Evolutionary conservation across 208 protist genomes (phyloP), one percentile per base, ranked within the genome.

Genomic region (Strigomonas culicis): DNA sequence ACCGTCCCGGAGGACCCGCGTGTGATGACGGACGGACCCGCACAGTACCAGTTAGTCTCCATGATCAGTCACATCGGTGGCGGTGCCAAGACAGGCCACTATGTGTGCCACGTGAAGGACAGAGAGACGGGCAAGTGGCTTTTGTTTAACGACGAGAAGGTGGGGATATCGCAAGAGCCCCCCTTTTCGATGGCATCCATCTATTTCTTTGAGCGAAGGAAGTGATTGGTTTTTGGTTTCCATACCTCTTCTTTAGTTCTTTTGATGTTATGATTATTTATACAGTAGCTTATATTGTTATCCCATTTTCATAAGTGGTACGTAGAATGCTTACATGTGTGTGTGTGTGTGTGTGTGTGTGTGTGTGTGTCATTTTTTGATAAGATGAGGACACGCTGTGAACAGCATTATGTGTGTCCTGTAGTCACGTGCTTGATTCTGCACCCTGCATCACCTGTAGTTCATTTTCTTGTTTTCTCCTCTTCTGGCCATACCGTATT

Each of bases 91-190:
- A 82, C 71, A 15, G 94, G 94, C 27, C 94, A 97, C 64, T 97
- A 97, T 69, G 90, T 97, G 25, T 92, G 85, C 67, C 91, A 97
- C 74, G 70, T 97, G 32, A 82, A 90, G 63, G 86, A 95, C 63
- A 57, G 56, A 1, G 66, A 74, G 1, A 89, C 65, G 0, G 77
- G 84, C 19, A 53, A 88, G 55, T 99, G 97, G 96, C 50, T 98
- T 7, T 68, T 98, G 22, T 98, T 96, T 70, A 99, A 99, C 77
- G 97, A 99, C 74, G 85, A 96, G 41, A 97, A 98, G 64, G 95
- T 98, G 0, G 93, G 87, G 17, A 50, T 80, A 24, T 97, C 92
- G 58, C 60, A 89, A 59, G 72, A 90, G 8, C 92, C 95, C n/a
- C 93, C 94, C 11, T 91, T 96, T 62, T 84, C 88, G 10, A 74